phyloP scores from a whole-genome alignment of 2,329 filamentous ascomycete species.

The Drechslera avenae region DNA sequence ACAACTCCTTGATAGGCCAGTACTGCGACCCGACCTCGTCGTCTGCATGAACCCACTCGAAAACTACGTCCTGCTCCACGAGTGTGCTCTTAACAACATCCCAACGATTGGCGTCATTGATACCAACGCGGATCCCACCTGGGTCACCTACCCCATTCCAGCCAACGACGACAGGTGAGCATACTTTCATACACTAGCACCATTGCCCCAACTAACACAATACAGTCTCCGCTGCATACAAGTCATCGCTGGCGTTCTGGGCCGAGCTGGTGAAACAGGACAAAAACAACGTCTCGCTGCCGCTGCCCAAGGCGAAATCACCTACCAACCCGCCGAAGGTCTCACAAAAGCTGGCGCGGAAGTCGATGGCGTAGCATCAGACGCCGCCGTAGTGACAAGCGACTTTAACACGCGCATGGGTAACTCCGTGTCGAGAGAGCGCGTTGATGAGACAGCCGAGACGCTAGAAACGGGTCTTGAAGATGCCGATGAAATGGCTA shows the following conservation, averaged over 20 bases:
- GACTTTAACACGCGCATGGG: constrained; percentile 5
- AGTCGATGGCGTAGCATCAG: constrained; percentile 5
- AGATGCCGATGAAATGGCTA: constrained; percentile 23
- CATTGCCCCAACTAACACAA: constrained; percentile 9
- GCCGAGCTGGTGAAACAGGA: constrained; percentile 80
- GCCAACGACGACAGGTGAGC: constrained; percentile 91
- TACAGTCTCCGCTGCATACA: constrained; percentile 77
- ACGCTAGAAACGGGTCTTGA: constrained; percentile 10
- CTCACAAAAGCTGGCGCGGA: constrained; percentile 28
- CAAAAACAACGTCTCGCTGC: constrained; percentile 68
- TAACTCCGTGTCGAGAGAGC: neutral
- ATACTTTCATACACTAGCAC: neutral
- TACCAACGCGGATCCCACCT: constrained; percentile 88
- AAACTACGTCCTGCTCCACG: constrained; percentile 87
- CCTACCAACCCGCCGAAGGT: constrained; percentile 54
- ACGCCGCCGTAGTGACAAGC: neutral
- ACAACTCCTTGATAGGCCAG: constrained; percentile 66
- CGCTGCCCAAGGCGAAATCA: constrained; percentile 66
- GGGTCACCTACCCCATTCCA: constrained; percentile 95
- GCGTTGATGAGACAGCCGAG: constrained; percentile 2
- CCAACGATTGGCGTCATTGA: constrained; percentile 95
- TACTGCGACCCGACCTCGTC: constrained; percentile 85
- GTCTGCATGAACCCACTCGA: constrained; percentile 91
- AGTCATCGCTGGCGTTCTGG: constrained; percentile 83
- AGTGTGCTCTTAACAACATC: constrained; percentile 85